Evolutionary conservation across 2,329 filamentous ascomycete species (phyloP).

Genomic region (Penicillium occitanis): DNA sequence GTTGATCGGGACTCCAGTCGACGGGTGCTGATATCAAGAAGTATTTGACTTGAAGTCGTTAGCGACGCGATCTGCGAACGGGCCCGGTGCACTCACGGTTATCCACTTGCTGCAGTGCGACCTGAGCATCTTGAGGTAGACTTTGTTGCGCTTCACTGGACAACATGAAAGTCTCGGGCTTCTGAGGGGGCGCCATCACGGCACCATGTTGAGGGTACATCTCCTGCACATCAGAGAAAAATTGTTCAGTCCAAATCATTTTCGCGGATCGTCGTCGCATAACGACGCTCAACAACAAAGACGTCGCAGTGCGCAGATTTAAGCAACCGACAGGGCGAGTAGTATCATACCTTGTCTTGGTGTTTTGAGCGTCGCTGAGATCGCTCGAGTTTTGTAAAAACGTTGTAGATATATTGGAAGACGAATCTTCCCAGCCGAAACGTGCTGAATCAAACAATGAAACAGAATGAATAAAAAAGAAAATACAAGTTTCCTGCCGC

Average conservation of each 20-base stretch:
- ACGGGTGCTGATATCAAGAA: slow-evolving; percentile 98
- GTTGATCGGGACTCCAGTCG: slow-evolving; percentile 95
- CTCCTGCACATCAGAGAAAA: slow-evolving; percentile 24
- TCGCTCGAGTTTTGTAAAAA: slow-evolving; percentile 14
- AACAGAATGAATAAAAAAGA: neutral
- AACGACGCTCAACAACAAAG: slow-evolving; percentile 11
- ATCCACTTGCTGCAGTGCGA: slow-evolving; percentile 96
- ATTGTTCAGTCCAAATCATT: slow-evolving; percentile 24
- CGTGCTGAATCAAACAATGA: slow-evolving; percentile 9
- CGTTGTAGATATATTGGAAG: slow-evolving; percentile 8
- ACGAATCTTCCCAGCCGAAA: slow-evolving; percentile 6
- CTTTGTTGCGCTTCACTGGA: slow-evolving; percentile 96
- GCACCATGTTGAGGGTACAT: slow-evolving; percentile 81
- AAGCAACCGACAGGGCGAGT: neutral
- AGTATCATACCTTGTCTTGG: slow-evolving; percentile 17
- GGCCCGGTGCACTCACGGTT: slow-evolving; percentile 66
- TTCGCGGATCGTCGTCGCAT: slow-evolving; percentile 17
- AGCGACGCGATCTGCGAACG: slow-evolving; percentile 21
- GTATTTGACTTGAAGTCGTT: slow-evolving; percentile 75
- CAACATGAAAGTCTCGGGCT: slow-evolving; percentile 98
- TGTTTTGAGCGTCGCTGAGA: slow-evolving; percentile 11
- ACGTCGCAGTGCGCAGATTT: slow-evolving; percentile 2
- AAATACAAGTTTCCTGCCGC: slow-evolving; percentile 5
- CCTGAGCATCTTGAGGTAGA: slow-evolving; percentile 91
- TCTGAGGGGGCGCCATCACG: slow-evolving; percentile 87